Evolutionary conservation across 257 asterid species (phyloP).

Genomic region (Lycium barbarum): DNA sequence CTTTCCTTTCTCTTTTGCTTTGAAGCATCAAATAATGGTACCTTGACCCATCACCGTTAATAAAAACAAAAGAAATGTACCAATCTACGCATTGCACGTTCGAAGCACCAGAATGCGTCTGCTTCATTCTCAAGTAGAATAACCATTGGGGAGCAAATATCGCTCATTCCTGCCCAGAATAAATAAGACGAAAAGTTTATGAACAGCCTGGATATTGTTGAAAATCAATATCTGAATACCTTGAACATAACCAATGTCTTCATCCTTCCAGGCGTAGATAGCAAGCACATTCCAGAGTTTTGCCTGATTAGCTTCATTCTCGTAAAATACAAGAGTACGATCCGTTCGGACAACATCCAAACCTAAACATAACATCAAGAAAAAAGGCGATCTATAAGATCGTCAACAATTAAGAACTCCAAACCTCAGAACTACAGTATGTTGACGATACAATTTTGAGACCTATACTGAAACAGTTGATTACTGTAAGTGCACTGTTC

Average conservation of each 20-base stretch:
- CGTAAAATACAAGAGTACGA: constrained; percentile 78
- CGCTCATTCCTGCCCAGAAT: constrained; percentile 83
- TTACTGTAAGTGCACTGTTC: no score
- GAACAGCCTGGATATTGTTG: constrained; percentile 37
- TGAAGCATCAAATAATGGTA: not conserved
- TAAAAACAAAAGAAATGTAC: constrained; percentile 50
- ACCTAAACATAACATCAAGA: constrained; percentile 52
- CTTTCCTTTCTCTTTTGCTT: not conserved
- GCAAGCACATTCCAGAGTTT: constrained; percentile 89
- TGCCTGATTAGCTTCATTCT: constrained; percentile 77
- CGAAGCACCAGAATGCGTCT: constrained; percentile 99
- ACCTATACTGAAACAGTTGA: no score
- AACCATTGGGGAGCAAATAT: constrained; percentile 94
- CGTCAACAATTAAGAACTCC: constrained; percentile 14
- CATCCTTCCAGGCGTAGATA: constrained; percentile 91
- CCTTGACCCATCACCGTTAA: not conserved
- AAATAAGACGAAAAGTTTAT: constrained; percentile 30
- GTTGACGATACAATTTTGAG: not conserved
- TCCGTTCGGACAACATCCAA: constrained; percentile 94
- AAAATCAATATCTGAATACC: constrained; percentile 51
- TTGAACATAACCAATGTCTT: constrained; percentile 97
- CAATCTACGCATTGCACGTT: constrained; percentile 93
- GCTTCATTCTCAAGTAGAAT: constrained; percentile 92
- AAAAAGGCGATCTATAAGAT: not conserved
- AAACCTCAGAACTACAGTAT: not conserved